Evolutionary conservation across 176 grass and related monocot species (phyloP).

Genomic region (Musa beccarii): DNA sequence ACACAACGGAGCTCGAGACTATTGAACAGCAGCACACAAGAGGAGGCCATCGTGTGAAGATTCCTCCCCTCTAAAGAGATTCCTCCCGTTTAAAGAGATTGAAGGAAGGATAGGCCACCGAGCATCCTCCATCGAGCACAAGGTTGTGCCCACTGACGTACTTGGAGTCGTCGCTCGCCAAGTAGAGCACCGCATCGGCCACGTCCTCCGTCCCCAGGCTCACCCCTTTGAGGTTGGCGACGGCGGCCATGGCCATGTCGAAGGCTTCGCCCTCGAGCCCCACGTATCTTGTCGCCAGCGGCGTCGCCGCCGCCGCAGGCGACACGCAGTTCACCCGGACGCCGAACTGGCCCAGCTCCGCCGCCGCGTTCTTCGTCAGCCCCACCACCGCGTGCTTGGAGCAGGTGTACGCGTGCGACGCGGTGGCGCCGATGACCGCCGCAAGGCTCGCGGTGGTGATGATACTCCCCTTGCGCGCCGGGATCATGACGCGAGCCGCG

Average conservation of each 20-base stretch:
- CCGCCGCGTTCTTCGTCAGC: conserved; percentile 26
- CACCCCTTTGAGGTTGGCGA: conserved; percentile 13
- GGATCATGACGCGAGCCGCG: conserved; percentile 32
- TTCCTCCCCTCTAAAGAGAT: too few species aligned
- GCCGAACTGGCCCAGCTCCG: conserved; percentile 23
- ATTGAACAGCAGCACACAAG: too few species aligned
- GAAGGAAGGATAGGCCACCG: neutral
- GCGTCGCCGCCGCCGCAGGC: conserved; percentile 13
- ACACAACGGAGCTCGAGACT: too few species aligned
- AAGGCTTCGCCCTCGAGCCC: neutral
- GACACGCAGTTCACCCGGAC: conserved; percentile 37
- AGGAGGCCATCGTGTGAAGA: too few species aligned
- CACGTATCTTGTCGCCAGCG: neutral
- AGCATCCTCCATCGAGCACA: conserved; percentile 16
- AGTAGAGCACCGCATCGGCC: conserved; percentile 24
- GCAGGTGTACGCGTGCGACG: conserved; percentile 14
- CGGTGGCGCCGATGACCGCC: neutral
- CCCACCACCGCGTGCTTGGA: conserved; percentile 30
- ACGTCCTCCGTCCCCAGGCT: conserved; percentile 20
- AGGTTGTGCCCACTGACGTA: conserved; percentile 31
- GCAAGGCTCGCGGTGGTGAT: neutral
- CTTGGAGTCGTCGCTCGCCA: conserved; percentile 25
- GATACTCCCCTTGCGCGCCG: conserved; percentile 8
- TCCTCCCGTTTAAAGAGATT: too few species aligned
- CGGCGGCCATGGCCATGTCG: conserved; percentile 6